Evolutionary conservation across 805 yeast genomes (phyloP), one percentile per base, ranked within the genome.

Genomic region (Vanderwaltozyma tropicalis): DNA sequence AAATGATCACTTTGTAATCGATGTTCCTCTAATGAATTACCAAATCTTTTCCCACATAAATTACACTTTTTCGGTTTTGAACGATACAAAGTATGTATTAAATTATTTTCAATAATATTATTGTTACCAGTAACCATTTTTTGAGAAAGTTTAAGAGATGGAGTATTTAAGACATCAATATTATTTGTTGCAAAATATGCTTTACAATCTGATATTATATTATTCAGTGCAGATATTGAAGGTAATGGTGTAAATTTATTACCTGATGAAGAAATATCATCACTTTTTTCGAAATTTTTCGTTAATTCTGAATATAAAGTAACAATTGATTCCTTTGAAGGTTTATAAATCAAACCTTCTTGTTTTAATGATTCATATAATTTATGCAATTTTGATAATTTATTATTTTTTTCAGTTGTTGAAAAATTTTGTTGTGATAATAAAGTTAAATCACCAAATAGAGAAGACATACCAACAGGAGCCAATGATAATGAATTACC

Each of bases 1-100:
- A 86, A 64, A 61, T 92, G 98, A 14, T 74, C 68, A 36, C 78
- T 73, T 41, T 72, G 72, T 34, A 62, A 61, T 5, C 60, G 59
- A 28, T 60, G 62, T 13, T 86, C 94, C 34, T 68, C 72, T 2
- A 60, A 63, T 26, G 78, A 73, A 37, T 72, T 71, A 3, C 74
- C 68, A 55, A 86, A 92, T 45, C 99, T 64, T 56, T 84, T 84
- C 18, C 96, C 94, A 63, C 98, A 92, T 15, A 79, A 77, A 13
- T 83, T 74, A 64, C 98, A 92, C 59, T 86, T 89, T 44, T 81
- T 73, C 3, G 92, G 76, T 49, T 79, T 74, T 30, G 48, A 52
- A 39, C 59, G 49, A 43, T 53, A 58, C 34, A 55, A 40, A 19
- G 51, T 41, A 38, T 58, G 53, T 25, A 57, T 49, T 13, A 57